A percentile compares a stretch with the other conserved stretches of the same genome.
These are phyloP conservation scores for Globisporangium cylindrosporum DNA, from an alignment of 352 stramenopile species.

Conservation along the genomic window DNA sequence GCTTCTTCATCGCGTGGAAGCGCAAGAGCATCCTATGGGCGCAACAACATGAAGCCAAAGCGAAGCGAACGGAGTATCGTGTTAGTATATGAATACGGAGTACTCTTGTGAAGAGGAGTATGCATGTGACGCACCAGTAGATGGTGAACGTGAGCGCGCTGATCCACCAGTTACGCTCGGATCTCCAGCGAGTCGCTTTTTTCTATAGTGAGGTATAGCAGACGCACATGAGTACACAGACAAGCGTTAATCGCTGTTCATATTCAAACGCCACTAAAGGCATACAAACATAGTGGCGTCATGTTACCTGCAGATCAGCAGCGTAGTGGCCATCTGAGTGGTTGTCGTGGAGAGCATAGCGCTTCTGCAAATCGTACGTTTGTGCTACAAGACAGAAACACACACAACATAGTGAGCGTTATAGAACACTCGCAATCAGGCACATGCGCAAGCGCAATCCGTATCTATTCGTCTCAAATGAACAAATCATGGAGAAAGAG, in stretches of 20 bases:
- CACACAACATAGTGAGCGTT: neutral
- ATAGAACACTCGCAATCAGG: neutral
- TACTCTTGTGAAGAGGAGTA: neutral
- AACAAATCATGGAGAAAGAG: neutral
- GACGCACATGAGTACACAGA: neutral
- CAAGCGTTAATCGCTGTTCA: neutral
- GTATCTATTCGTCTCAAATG: neutral
- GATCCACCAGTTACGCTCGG: constrained; percentile 85
- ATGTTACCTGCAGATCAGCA: constrained; percentile 61
- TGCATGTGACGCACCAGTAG: constrained; percentile 49
- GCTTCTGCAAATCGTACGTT: constrained; percentile 80
- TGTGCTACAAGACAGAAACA: constrained; percentile 30
- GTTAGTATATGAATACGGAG: neutral
- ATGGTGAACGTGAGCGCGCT: constrained; percentile 82
- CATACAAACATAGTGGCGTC: neutral
- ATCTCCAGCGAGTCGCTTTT: constrained; percentile 73
- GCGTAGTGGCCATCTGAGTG: constrained; percentile 55
- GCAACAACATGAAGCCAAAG: neutral
- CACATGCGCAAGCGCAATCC: neutral
- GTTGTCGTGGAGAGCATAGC: constrained; percentile 37
- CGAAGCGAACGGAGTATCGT: neutral
- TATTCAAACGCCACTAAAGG: neutral
- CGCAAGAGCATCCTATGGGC: constrained; percentile 62
- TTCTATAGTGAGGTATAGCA: constrained; percentile 28
- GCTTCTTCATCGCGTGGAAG: constrained; percentile 82